Evolutionary conservation across 345 rosid genomes (phyloP).

Genomic region (Eucalyptus cloeziana): DNA sequence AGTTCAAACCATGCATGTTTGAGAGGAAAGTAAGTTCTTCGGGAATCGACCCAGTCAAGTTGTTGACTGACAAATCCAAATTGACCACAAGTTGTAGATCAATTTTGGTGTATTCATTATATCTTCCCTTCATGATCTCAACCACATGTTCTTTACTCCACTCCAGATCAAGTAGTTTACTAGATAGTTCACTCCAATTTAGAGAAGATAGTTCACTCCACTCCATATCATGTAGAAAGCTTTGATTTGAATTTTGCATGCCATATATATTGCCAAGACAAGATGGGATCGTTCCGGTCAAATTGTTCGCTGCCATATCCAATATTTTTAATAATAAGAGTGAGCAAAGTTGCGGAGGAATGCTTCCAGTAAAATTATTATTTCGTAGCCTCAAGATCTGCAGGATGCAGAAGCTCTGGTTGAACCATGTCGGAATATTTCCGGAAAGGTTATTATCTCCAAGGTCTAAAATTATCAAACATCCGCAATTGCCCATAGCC

Average conservation of each 20-base stretch:
- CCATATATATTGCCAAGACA: background rate
- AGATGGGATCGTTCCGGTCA: background rate
- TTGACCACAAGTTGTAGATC: background rate
- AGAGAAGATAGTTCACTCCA: no score
- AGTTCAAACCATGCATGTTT: background rate
- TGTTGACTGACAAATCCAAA: slow-evolving; percentile 10
- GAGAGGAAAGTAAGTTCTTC: background rate
- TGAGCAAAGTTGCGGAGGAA: background rate
- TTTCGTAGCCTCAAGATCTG: background rate
- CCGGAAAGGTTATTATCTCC: background rate
- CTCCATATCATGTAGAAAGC: background rate
- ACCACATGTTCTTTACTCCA: background rate
- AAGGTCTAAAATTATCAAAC: background rate
- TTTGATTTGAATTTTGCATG: accelerated
- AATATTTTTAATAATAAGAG: background rate
- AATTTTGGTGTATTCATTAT: background rate
- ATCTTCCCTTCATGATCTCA: background rate
- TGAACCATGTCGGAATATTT: background rate
- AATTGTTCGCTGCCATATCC: background rate
- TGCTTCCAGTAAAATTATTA: background rate
- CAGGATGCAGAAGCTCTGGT: accelerated
- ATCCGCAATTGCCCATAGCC: accelerated
- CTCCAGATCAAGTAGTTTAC: no score
- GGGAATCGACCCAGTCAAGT: background rate
- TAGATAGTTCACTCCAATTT: no score